These are phyloP conservation scores for Pichia kluyveri DNA, from an alignment of 805 yeast genomes.

Conservation along the genomic window DNA sequence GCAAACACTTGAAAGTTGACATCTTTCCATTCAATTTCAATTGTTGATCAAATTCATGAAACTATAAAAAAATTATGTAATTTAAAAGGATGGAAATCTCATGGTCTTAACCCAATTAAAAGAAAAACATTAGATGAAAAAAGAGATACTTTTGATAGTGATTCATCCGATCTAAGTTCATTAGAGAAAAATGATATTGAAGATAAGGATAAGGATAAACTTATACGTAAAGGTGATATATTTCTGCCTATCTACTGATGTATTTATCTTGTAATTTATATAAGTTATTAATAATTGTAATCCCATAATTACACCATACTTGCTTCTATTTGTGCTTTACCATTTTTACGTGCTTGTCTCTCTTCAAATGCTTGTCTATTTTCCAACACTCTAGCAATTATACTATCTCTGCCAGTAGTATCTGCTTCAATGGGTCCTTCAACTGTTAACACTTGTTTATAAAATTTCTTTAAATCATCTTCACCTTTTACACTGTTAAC, in stretches of 20 bases:
- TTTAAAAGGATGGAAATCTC: not conserved
- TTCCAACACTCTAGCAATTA: constrained; percentile 64
- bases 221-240: too few species aligned
- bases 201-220: too few species aligned
- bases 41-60: not conserved
- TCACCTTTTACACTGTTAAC: constrained; percentile 60
- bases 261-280: too few species aligned
- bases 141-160: not conserved
- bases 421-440: not conserved
- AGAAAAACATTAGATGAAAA: not conserved
- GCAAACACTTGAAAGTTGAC: too few species aligned
- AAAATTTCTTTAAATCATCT: constrained; percentile 28
- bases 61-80: not conserved
- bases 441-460: constrained; percentile 13
- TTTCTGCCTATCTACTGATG: too few species aligned
- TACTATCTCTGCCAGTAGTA: constrained; percentile 34
- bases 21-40: not conserved
- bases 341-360: constrained; percentile 81
- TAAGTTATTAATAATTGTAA: too few species aligned
- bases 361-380: constrained; percentile 69
- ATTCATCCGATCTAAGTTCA: too few species aligned
- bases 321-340: constrained; percentile 51
- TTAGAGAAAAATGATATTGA: too few species aligned
- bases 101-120: not conserved
- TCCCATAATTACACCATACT: not conserved